Percentiles rank a stretch among this genome's conserved stretches.
phyloP scores from a whole-genome alignment of 129 eudicot species.

The Calendula officinalis region DNA sequence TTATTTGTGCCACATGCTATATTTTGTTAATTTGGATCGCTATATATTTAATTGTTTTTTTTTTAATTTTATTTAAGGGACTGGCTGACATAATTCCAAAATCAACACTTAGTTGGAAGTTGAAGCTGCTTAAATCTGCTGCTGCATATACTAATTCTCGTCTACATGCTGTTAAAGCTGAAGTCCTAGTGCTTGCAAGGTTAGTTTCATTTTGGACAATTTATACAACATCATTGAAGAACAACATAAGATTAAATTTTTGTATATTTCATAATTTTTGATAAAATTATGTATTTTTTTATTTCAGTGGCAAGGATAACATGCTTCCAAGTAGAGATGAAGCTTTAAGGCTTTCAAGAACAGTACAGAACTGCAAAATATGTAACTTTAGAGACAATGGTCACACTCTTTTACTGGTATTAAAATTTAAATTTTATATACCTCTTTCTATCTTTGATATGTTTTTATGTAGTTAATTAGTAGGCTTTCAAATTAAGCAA shows the following conservation, averaged over 20 bases:
- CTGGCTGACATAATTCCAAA: constrained; percentile 81
- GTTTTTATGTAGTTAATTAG: not conserved
- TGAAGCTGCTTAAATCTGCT: constrained; percentile 71
- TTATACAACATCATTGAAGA: too few relatives aligned
- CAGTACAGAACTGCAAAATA: constrained; percentile 56
- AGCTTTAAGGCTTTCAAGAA: constrained; percentile 62
- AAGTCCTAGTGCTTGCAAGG: constrained; percentile 90
- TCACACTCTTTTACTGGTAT: constrained; percentile 80
- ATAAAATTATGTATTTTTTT: constrained; percentile 9
- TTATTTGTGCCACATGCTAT: too few relatives aligned
- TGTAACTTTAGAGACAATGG: constrained; percentile 66
- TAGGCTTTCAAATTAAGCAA: not conserved
- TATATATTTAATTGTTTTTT: not conserved
- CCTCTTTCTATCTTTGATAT: not conserved
- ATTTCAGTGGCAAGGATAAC: constrained; percentile 77
- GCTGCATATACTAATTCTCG: constrained; percentile 89
- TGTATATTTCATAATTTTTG: too few relatives aligned
- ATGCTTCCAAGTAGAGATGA: constrained; percentile 76
- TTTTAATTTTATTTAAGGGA: constrained; percentile 35
- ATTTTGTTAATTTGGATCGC: not conserved
- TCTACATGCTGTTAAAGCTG: constrained; percentile 87
- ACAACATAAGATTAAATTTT: too few relatives aligned
- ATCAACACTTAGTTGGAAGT: constrained; percentile 76
- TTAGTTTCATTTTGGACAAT: constrained; percentile 24
- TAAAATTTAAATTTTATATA: too few relatives aligned